Percentiles rank a stretch among this genome's conserved stretches.
phyloP scores from a whole-genome alignment of 2,329 filamentous ascomycete species.

The Chaetomium olivaceum region DNA sequence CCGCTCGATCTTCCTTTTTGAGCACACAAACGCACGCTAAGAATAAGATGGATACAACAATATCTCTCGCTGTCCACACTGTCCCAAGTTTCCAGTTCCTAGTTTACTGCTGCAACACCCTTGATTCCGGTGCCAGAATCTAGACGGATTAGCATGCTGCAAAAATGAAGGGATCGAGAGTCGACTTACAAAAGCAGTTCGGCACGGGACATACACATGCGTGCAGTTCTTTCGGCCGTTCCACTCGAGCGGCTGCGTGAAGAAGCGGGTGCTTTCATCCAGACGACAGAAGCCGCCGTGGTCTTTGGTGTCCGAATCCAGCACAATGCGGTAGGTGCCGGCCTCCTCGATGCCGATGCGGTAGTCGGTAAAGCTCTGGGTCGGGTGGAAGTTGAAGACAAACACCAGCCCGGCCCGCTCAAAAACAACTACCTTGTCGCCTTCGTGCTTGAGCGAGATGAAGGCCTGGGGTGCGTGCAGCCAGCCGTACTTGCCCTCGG shows the following conservation, averaged over 20 bases:
- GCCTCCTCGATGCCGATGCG: slow-evolving; percentile 81
- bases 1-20: neutral
- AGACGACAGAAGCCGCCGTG: slow-evolving; percentile 81
- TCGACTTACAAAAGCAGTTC: slow-evolving; percentile 73
- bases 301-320: slow-evolving; percentile 75
- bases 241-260: slow-evolving; percentile 88
- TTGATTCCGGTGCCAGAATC: slow-evolving; percentile 39
- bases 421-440: slow-evolving; percentile 93
- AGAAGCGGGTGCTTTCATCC: slow-evolving; percentile 80
- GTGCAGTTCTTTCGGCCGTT: slow-evolving; percentile 87
- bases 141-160: slow-evolving; percentile 15
- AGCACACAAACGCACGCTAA: neutral
- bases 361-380: slow-evolving; percentile 85
- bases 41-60: neutral
- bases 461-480: slow-evolving; percentile 82
- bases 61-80: neutral
- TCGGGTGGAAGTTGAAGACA: slow-evolving; percentile 94
- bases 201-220: slow-evolving; percentile 84
- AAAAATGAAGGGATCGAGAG: neutral
- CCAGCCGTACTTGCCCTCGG: slow-evolving; percentile 90
- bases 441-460: slow-evolving; percentile 89
- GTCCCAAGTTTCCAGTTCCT: neutral
- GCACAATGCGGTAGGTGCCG: slow-evolving; percentile 83
- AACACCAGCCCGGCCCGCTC: slow-evolving; percentile 88
- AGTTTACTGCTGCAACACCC: slow-evolving; percentile 3